A percentile compares a stretch with the other conserved stretches of the same genome.
Conservation (phyloP, 345 rosid genomes). For the Psidium friedrichsthalianum region DNA sequence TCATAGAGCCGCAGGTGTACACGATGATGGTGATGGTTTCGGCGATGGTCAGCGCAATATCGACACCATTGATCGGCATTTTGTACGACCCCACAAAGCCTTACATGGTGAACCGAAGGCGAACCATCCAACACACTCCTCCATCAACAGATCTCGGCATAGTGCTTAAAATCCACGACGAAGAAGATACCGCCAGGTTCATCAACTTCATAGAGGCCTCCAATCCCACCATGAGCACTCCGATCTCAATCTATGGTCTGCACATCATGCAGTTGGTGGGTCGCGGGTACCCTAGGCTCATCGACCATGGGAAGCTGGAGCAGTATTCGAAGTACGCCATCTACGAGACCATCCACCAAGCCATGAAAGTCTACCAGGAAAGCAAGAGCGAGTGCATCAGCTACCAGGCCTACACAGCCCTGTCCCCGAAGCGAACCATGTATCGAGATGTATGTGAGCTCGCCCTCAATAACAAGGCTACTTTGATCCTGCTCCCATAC, state of each 20-base stretch:
- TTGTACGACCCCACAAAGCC: conserved; percentile 69
- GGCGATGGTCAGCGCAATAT: conserved; percentile 12
- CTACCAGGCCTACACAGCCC: conserved; percentile 30
- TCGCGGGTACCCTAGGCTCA: conserved; percentile 36
- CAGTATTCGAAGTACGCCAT: not conserved
- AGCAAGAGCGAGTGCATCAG: conserved; percentile 15
- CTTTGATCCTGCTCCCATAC: conserved; percentile 54
- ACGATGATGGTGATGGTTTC: conserved; percentile 35
- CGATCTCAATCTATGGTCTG: conserved; percentile 37
- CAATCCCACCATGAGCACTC: conserved; percentile 29
- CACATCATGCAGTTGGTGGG: conserved; percentile 48
- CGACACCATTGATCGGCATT: conserved; percentile 35
- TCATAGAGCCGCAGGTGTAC: conserved; percentile 17
- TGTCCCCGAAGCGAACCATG: conserved; percentile 49
- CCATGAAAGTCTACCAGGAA: conserved; percentile 32
- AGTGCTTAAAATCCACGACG: conserved; percentile 37
- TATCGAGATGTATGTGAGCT: conserved; percentile 63
- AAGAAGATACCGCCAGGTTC: conserved; percentile 26
- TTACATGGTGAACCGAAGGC: conserved; percentile 49
- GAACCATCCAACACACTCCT: conserved; percentile 68
- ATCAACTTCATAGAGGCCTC: conserved; percentile 48
- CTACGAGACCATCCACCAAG: conserved; percentile 21
- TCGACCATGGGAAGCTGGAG: conserved; percentile 26
- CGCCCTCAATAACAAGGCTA: conserved; percentile 33
- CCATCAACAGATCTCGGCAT: conserved; percentile 25